Percentiles rank a stretch among this genome's conserved stretches.
These are phyloP conservation scores for Volvariella surrecta DNA, from an alignment of 1,284 basidiomycete genomes.

Conservation along the genomic window DNA sequence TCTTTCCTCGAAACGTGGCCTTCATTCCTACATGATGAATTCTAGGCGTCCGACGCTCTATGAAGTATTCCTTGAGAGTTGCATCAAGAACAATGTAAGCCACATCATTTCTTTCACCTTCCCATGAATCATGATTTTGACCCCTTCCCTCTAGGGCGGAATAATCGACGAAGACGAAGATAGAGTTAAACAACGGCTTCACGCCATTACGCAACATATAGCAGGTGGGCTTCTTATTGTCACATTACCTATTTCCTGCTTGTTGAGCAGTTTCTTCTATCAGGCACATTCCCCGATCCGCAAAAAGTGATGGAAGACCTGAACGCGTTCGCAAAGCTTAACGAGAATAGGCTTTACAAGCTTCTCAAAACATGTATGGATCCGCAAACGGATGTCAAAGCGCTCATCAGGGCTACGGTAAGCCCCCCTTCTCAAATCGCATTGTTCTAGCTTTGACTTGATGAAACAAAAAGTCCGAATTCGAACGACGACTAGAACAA, in stretches of 20 bases:
- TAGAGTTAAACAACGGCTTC: constrained; percentile 45
- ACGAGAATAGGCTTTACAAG: constrained; percentile 83
- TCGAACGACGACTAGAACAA: constrained; percentile 69
- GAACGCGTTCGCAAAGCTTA: constrained; percentile 76
- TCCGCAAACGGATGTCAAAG: constrained; percentile 75
- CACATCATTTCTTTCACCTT: too few relatives aligned
- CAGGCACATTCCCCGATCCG: constrained; percentile 59
- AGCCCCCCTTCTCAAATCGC: constrained; percentile 15
- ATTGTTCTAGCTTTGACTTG: neutral
- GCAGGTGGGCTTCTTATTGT: constrained; percentile 31
- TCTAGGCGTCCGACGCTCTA: constrained; percentile 54
- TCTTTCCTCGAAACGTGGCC: neutral
- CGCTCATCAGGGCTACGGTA: constrained; percentile 72
- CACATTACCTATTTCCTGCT: constrained; percentile 2
- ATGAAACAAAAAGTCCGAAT: too few relatives aligned
- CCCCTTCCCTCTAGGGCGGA: constrained; percentile 56
- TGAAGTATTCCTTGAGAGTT: constrained; percentile 61
- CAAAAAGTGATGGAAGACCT: constrained; percentile 76
- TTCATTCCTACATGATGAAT: neutral
- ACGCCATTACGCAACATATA: constrained; percentile 47
- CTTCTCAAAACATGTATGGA: constrained; percentile 79
- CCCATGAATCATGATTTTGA: constrained; percentile 1
- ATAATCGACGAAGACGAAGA: constrained; percentile 77
- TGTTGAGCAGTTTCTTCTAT: constrained; percentile 3
- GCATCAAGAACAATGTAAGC: constrained; percentile 77